Evolutionary conservation across 805 yeast species (phyloP), one percentile per base, ranked within the genome.

Genomic region (Candida jianshihensis): DNA sequence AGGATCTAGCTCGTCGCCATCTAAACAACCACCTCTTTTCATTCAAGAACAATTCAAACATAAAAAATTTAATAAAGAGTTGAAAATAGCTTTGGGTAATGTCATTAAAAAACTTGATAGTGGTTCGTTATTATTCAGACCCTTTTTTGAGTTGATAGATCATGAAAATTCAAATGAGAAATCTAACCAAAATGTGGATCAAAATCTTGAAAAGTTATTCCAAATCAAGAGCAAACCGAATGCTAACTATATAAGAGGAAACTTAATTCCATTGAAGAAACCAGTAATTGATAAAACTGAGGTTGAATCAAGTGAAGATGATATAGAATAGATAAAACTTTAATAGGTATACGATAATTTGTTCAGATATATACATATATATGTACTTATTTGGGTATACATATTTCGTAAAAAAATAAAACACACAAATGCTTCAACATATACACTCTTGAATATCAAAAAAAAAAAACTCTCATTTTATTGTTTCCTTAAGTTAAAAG

Each of bases 81-180:
- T 53, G 24, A 53, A 49, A 30, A 44, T 40, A 4, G 16, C 47
- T 0, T 28, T 53, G 30, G 43, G 47, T 4, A 53, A 53, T 17
- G 53, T 53, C 11, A 41, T 53, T 18, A 51, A 42, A 21, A 51
- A 46, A 34, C 26, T 51, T 21, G 56, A 51, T 21, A 46, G 46
- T 32, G 56, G 58, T 0, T 25, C 44, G 3, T 26, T 50, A 16
- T 36, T 52, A 15, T 51, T 51, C 33, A 43, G 41, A 11, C 55
- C 55, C 7, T 51, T 53, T 36, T 49, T 53, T 21, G 56, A 50
- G 32, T 36, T 51, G 19, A 51, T 53, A 17, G 42, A 42, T n/a
- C 39, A 38, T 24, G 38, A 44, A 18, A 28, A 22, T 15, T 22
- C 26, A 16, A 24, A 19, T 19, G 22, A n/a, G 11, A 16, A 28